A percentile compares a stretch with the other conserved stretches of the same genome.
These are phyloP conservation scores for Aristolochia fimbriata DNA, from an alignment of 164 flowering plant genomes.

Conservation along the genomic window DNA sequence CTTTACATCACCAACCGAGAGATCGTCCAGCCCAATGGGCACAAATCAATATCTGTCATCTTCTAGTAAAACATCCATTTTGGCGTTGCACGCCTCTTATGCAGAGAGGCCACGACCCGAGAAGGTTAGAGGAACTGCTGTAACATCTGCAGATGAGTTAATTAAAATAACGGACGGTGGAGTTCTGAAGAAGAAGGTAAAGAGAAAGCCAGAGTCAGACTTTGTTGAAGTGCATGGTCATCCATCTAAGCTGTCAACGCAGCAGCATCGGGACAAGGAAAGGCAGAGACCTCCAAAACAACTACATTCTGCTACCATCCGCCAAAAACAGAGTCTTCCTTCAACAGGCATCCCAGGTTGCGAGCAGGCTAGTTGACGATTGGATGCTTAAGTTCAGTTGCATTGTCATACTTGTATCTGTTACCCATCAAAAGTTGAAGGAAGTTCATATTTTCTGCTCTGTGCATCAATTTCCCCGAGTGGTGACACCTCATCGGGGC, in stretches of 20 bases:
- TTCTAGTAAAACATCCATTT: conserved; percentile 1
- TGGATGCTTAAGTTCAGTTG: too few relatives aligned
- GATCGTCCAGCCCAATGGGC: conserved; percentile 2
- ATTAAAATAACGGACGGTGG: conserved; percentile 6
- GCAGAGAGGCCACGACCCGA: conserved; percentile 7
- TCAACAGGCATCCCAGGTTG: too few relatives aligned
- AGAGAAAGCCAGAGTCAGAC: conserved; percentile 12
- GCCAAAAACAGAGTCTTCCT: too few relatives aligned
- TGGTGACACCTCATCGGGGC: too few relatives aligned
- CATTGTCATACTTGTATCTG: neutral
- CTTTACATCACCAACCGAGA: conserved; percentile 2
- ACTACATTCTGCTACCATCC: too few relatives aligned
- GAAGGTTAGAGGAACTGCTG: conserved; percentile 8
- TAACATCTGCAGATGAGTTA: conserved; percentile 3
- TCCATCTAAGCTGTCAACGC: conserved; percentile 1
- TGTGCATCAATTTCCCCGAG: too few relatives aligned
- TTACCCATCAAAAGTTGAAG: neutral
- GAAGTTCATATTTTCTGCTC: too few relatives aligned
- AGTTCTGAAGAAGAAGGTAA: conserved; percentile 9
- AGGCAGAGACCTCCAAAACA: too few relatives aligned
- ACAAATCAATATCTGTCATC: conserved; percentile 1
- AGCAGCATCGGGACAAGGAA: too few relatives aligned
- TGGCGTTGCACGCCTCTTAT: neutral
- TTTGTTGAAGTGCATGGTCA: conserved; percentile 1
- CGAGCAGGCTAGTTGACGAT: too few relatives aligned